Evolutionary conservation across 1,139 yeast genomes (phyloP).

Genomic region (Pneumocystis jirovecii): DNA sequence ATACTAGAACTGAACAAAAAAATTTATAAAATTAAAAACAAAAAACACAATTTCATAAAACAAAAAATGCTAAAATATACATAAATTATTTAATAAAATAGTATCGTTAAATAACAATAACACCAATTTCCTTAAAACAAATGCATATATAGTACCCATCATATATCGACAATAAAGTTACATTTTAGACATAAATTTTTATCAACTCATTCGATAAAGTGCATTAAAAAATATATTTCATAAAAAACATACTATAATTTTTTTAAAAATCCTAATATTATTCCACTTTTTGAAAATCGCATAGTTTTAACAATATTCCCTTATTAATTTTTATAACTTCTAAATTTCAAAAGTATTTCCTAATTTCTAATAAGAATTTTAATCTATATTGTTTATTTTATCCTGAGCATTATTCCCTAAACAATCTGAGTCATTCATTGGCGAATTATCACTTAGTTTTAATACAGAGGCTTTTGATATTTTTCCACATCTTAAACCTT

Average conservation of each 20-base stretch:
- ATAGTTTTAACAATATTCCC: not conserved
- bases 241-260: not conserved
- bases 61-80: not conserved
- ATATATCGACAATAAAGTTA: not conserved
- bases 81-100: not conserved
- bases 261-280: not conserved
- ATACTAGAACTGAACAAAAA: not conserved
- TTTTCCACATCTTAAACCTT: slow-evolving; percentile 11
- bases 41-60: not conserved
- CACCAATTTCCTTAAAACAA: not conserved
- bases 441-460: not conserved
- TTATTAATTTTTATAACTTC: not conserved
- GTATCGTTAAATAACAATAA: not conserved
- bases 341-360: not conserved
- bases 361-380: not conserved
- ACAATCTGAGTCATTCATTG: not conserved
- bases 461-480: slow-evolving; percentile 1
- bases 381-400: not conserved
- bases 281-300: not conserved
- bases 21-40: not conserved
- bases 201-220: not conserved
- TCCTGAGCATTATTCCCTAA: not conserved
- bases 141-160: not conserved
- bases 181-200: not conserved
- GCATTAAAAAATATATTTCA: not conserved